Evolutionary conservation across 768 basidiomycete species (phyloP).

Genomic region (Macrocybe gigantea): DNA sequence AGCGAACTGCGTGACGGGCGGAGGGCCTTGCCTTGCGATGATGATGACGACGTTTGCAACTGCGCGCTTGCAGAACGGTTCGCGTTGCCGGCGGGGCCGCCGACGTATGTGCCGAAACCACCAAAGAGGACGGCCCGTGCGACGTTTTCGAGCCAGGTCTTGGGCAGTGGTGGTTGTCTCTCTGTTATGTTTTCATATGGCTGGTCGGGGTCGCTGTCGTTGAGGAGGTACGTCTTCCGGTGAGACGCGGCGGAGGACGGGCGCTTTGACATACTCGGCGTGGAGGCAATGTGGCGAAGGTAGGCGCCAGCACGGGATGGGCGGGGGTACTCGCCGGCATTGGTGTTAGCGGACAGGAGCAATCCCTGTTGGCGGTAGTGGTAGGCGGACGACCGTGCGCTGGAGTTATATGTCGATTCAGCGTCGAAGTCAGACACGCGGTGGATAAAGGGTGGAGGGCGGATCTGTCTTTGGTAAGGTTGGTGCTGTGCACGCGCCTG

Average conservation of each 20-base stretch:
- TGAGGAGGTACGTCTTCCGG: constrained; percentile 20
- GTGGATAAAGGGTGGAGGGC: constrained; percentile 2
- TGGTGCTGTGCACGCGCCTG: constrained; percentile 6
- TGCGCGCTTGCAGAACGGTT: constrained; percentile 1
- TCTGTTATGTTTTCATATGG: constrained; percentile 25
- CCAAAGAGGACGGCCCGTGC: constrained; percentile 58
- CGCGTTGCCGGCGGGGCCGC: constrained; percentile 25
- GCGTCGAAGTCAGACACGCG: constrained; percentile 6
- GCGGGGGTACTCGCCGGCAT: constrained; percentile 23
- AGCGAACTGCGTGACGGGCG: constrained; percentile 34
- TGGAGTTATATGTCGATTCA: constrained; percentile 6
- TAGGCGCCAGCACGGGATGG: constrained; percentile 60
- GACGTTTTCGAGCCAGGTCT: constrained; percentile 70
- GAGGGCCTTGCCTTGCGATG: constrained; percentile 14
- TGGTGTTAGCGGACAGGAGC: constrained; percentile 14
- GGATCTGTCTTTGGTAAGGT: constrained; percentile 2
- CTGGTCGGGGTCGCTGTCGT: constrained; percentile 21
- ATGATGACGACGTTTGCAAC: neutral
- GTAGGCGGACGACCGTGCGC: constrained; percentile 4
- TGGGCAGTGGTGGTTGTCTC: constrained; percentile 50
- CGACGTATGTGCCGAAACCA: constrained; percentile 38
- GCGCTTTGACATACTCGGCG: constrained; percentile 32
- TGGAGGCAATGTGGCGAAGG: constrained; percentile 71
- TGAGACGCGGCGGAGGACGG: constrained; percentile 22
- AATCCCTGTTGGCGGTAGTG: constrained; percentile 7